Evolutionary conservation across 495 filamentous ascomycete species (phyloP), one percentile per base, ranked within the genome.

Genomic region (Xylaria longipes): DNA sequence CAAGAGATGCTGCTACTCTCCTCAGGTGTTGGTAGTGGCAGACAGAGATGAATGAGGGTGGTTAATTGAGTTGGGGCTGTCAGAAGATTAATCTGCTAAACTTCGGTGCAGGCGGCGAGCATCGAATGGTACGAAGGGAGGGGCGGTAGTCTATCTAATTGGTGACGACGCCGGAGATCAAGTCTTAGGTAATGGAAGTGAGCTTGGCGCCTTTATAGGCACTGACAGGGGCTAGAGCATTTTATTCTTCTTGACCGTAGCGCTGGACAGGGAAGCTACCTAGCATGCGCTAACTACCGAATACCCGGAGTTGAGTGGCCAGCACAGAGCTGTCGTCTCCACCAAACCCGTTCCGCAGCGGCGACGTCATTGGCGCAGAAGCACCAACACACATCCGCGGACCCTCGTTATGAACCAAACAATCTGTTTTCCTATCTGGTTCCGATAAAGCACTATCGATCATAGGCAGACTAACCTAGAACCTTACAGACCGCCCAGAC

Each of bases 331-430:
- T 31, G 52, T 8, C 6, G 27, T 31, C 37, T 25, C 68, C 69
- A 65, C 60, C 15, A 45, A 65, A 71, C 31, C 33, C 31, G 33
- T 54, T 66, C 61, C 60, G 60, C 62, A 31, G 46, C 39, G 22
- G 35, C 69, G 62, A 71, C 69, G 39, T 71, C 69, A 71, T 71
- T 66, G 62, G 69, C 62, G 65, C 33, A 12, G 17, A 8, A 33
- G 11, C 45, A 15, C 64, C 64, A 29, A 52, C 15, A 46, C 64
- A 27, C 17, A 22, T 33, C 22, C 11, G 6, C 25, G 25, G 17
- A 50, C 46, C 45, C 64, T 48, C 64, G 64, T 20, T 65, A 45
- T 48, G 29, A 22, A 37, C 64, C 29, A 43, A 39, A 52, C 45
- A 66, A 66, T 37, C 39, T 66, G 14, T 37, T 22, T 22, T 50